Evolutionary conservation across 2,329 filamentous ascomycete species (phyloP), one percentile per base, ranked within the genome.

Genomic region (Colletotrichum cordylinicola): DNA sequence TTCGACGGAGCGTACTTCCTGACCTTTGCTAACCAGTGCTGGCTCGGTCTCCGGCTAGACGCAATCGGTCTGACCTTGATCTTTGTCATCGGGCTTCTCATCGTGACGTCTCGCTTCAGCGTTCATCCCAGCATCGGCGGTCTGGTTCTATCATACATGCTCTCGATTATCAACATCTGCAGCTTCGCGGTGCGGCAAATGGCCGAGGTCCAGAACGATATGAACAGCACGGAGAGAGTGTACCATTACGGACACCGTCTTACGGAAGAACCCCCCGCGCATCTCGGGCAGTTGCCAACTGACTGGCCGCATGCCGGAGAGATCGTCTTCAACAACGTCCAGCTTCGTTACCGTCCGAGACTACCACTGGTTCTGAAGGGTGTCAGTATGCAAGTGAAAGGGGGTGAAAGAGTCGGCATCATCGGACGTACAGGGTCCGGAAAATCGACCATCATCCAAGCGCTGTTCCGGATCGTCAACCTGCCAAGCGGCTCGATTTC

Each of bases 1-100:
- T 98, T 98, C 96, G 93, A 98, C 82, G 91, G 93, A 31, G 96
- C 96, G 0, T 98, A 98, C 84, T 98, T 95, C 83, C 89, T 98
- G 48, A 98, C 96, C 0, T 98, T 98, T 82, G 94, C 95, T 4
- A 98, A 98, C 82, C 96, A 98, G 86, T 91, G 96, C 55, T 98
- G 96, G 96, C 89, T 98, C 18, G 95, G 94, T 12, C 87, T 96
- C 2, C 93, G 96, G 5, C 89, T 98, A 2, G 96, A 98, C 82
- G 87, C 93, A 31, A 94, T 98, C 69, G 95, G 95, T 29, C 95
- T 94, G 77, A 81, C 94, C 16, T 89, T 98, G 4, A 95, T 98
- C n/a, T 96, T 98, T 81, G 94, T 93, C 0, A 95, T 94, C 2
- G 95, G 95, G 67, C 96, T 98, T 75, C 87, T 98, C n/a, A 96